phyloP scores from a whole-genome alignment of 768 basidiomycete genomes.

The Cubamyces sp. region DNA sequence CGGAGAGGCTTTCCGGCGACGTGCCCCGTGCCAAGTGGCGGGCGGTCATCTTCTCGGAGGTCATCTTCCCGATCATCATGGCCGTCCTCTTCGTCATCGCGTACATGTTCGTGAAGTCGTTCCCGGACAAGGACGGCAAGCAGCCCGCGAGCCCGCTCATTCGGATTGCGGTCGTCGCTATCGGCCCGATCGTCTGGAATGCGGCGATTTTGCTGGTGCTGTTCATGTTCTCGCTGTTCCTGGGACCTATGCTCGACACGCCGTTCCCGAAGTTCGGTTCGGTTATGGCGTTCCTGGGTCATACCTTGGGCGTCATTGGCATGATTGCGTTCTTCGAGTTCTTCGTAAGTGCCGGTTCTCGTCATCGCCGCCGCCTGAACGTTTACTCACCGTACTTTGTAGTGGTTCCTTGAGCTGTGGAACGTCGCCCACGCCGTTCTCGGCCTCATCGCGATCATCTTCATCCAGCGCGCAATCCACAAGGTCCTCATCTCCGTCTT shows the following conservation, averaged over 20 bases:
- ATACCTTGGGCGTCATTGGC: slow-evolving; percentile 79
- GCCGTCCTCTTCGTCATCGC: slow-evolving; percentile 85
- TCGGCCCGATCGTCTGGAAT: slow-evolving; percentile 97
- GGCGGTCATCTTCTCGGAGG: slow-evolving; percentile 85
- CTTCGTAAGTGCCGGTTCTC: slow-evolving; percentile 57
- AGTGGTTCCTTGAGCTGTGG: slow-evolving; percentile 98
- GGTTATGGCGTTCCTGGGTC: slow-evolving; percentile 89
- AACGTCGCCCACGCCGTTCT: slow-evolving; percentile 90
- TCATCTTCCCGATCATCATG: slow-evolving; percentile 84
- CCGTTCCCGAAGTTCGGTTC: slow-evolving; percentile 90
- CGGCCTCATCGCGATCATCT: slow-evolving; percentile 88
- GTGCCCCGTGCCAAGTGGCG: slow-evolving; percentile 94
- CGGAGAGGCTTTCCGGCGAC: slow-evolving; percentile 95
- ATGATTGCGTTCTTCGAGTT: slow-evolving; percentile 97
- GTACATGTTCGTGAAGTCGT: slow-evolving; percentile 92
- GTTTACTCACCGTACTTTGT: slow-evolving; percentile 20
- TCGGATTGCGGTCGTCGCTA: slow-evolving; percentile 88
- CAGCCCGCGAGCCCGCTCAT: slow-evolving; percentile 83
- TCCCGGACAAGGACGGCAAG: slow-evolving; percentile 64
- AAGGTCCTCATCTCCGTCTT: slow-evolving; percentile 94
- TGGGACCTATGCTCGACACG: slow-evolving; percentile 87
- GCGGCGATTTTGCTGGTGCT: slow-evolving; percentile 83
- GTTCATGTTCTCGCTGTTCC: slow-evolving; percentile 90
- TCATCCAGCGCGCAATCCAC: slow-evolving; percentile 90
- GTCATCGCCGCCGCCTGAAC: not conserved